phyloP scores from a whole-genome alignment of 2,329 filamentous ascomycete genomes.

The Helotiales sp. region DNA sequence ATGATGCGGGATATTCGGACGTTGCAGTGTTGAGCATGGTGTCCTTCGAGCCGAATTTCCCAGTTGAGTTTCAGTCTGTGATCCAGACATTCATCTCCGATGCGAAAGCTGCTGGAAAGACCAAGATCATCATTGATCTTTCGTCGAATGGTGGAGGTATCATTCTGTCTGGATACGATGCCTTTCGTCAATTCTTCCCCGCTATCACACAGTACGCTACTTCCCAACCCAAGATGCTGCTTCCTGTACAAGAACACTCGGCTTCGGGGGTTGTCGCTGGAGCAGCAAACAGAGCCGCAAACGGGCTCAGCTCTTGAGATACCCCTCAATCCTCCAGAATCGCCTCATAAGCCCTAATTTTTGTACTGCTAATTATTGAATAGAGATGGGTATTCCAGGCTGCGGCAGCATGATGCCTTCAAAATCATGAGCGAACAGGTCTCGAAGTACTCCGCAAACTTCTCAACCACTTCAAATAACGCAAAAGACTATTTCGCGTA shows the following conservation, averaged over 20 bases:
- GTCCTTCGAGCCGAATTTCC: conserved; percentile 23
- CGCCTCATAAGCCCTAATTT: too few relatives aligned
- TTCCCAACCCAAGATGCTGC: too few relatives aligned
- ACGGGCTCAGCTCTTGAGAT: too few relatives aligned
- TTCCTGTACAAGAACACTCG: too few relatives aligned
- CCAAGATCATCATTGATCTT: conserved; percentile 63
- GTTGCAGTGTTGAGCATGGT: conserved; percentile 30
- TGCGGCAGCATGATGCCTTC: conserved; percentile 25
- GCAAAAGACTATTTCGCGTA: conserved; percentile 18
- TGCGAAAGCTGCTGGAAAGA: conserved; percentile 48
- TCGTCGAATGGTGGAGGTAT: conserved; percentile 58
- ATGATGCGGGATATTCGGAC: conserved; percentile 22
- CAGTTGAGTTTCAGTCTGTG: conserved; percentile 27
- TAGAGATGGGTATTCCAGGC: conserved; percentile 24
- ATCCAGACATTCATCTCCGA: conserved; percentile 43
- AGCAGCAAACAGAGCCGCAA: too few relatives aligned
- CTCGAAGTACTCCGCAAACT: conserved; percentile 18
- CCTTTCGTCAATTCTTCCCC: conserved; percentile 45
- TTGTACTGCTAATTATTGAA: too few relatives aligned
- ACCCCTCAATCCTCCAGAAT: too few relatives aligned
- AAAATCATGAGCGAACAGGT: conserved; percentile 22
- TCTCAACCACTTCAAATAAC: conserved; percentile 18
- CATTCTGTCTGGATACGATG: conserved; percentile 46
- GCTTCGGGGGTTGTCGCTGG: too few relatives aligned
- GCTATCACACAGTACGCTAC: conserved; percentile 30